Base-by-base conservation (phyloP, 805 yeast species). In the Nakazawaea siamensis region DNA sequence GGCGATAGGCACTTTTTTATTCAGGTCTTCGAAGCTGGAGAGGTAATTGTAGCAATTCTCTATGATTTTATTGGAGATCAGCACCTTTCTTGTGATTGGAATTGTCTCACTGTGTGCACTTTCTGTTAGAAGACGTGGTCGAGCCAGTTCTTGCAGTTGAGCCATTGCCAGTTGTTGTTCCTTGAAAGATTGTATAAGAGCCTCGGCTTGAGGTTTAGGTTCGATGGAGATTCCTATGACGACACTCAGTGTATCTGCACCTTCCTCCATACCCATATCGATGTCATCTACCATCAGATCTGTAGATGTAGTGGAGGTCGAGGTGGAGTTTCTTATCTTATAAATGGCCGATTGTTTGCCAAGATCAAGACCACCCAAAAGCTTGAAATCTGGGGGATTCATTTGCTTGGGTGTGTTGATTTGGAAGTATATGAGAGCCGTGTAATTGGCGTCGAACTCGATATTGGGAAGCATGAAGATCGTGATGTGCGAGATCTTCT, bases 141-240 rank as follows among this genome's bases (percentile, higher is more conserved):
- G 23, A 20, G 23, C 7, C 67, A 17, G 62, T 54, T 8, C 53
- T 45, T 2, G 76, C 66, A 18, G 64, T 51, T 4, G 56, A 41
- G 38, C 43, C 60, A 48, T 47, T 52, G 34, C 47, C 49, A 50
- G 33, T 44, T 24, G 47, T 40, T 49, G 39, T 43, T 33, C 42
- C 48, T 40, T 18, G 56, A 64, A 29, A 85, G 56, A 19, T 38
- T 70, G 76, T 24, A 62, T 20, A 3, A 37, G 16, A 3, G 19
- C 57, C 40, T 73, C 72, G 0, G 94, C 97, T 33, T 70, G 76
- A 0, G 54, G 63, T 5, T 73, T 67, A 0, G 95, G 82, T 51
- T 90, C 98, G 11, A 90, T 77, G 3, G 96, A 84, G n/a, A 92
- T 83, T 0, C 98, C 98, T 4, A 90, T 76, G 2, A 67, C 58